Conservation (phyloP, 2,329 filamentous ascomycete species). For the Fusarium abutilonis region DNA sequence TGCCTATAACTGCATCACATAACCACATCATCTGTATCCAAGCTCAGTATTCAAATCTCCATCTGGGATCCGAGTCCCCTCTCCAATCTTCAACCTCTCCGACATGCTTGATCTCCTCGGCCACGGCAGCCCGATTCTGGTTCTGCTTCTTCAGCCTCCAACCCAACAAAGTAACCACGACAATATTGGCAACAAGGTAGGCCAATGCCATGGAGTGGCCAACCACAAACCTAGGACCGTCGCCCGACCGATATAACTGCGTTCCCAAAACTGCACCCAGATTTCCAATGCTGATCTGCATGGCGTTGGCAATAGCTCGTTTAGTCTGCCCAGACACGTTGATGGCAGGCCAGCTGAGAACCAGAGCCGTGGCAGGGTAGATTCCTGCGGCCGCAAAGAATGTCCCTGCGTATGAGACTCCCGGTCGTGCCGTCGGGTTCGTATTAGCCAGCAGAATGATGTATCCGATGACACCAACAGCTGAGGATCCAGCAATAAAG, state of each 20-base stretch:
- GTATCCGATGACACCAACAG: slow-evolving; percentile 70
- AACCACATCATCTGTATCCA: not conserved
- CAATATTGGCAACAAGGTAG: slow-evolving; percentile 68
- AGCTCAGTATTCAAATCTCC: slow-evolving; percentile 70
- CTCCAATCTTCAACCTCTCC: slow-evolving; percentile 63
- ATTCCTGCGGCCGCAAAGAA: slow-evolving; percentile 74
- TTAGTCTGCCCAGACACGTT: slow-evolving; percentile 78
- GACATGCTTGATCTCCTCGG: slow-evolving; percentile 58
- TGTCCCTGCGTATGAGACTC: slow-evolving; percentile 68
- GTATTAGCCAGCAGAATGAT: slow-evolving; percentile 66
- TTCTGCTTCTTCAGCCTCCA: slow-evolving; percentile 68
- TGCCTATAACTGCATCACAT: no score
- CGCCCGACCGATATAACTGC: slow-evolving; percentile 70
- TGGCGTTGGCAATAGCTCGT: slow-evolving; percentile 72
- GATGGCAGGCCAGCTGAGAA: slow-evolving; percentile 75
- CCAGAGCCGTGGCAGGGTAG: slow-evolving; percentile 71
- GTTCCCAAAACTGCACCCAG: slow-evolving; percentile 74
- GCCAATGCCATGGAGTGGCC: slow-evolving; percentile 74
- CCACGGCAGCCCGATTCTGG: slow-evolving; percentile 56
- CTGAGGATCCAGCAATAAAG: slow-evolving; percentile 69
- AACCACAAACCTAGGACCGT: slow-evolving; percentile 70
- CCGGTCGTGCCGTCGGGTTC: slow-evolving; percentile 58
- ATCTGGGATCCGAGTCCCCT: slow-evolving; percentile 71
- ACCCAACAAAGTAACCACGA: slow-evolving; percentile 64
- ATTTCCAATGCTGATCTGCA: slow-evolving; percentile 79